Evolutionary conservation across 768 basidiomycete species (phyloP), one percentile per base, ranked within the genome.

Genomic region (Lentinus brumalis): DNA sequence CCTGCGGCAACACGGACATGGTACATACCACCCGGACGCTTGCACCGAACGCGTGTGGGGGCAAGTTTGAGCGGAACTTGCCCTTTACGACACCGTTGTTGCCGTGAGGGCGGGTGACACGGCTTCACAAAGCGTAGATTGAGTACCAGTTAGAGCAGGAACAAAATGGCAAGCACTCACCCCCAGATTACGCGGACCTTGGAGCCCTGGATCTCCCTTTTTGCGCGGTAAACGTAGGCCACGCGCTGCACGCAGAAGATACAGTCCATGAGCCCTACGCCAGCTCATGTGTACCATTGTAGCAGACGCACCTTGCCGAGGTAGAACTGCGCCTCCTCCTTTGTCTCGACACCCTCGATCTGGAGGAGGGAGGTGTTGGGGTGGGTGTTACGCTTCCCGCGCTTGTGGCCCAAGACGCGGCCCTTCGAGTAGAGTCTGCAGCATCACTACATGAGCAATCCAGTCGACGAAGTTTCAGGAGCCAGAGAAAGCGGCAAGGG

Each of bases 121-220:
- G 93, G 72, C 94, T 93, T 38, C 4, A 39, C n/a, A 29, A 26
- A 15, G 3, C 31, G 35, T 1, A 35, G 12, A 26, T 18, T 2
- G 21, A 56, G 52, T 7, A 51, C 53, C 21, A 62, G 35, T 21
- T 9, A 5, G n/a, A 2, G 14, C 12, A 29, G 1, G 12, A 0
- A 3, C 5, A 31, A 21, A 18, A 14, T 42, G 46, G 44, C 56
- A 32, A n/a, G 6, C 7, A 80, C 88, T 72, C 70, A 93, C 92
- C 96, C 97, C 95, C 95, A 98, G 82, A 98, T 98, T 65, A 98
- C 94, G 68, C 97, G 92, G 73, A 98, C 82, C 78, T 96, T 95
- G 68, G 94, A 92, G 61, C 97, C 97, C 76, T 89, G 88, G 67
- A 96, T 86, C 78, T 94, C 92, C 76, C 87, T 84, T 84, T 97